These are phyloP conservation scores for Vicia faba DNA, from an alignment of 306 rosid species.

Conservation along the genomic window DNA sequence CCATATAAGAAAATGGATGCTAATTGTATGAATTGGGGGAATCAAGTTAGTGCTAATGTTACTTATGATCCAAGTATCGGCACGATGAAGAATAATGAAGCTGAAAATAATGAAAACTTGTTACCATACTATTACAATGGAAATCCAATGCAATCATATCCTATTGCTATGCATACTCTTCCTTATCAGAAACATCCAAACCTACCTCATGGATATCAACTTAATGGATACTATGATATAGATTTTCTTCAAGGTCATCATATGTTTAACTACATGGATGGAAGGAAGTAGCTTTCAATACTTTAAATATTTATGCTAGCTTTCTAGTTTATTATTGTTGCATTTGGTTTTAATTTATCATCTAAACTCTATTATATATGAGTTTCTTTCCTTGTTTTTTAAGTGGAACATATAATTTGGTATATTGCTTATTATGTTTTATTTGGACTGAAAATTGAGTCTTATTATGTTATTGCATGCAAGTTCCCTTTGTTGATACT, in stretches of 20 bases:
- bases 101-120: slow-evolving; percentile 8
- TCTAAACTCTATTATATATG: background rate
- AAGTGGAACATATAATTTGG: background rate
- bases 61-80: background rate
- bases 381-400: background rate
- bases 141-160: slow-evolving; percentile 15
- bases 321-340: background rate
- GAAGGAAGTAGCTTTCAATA: slow-evolving; percentile 16
- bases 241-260: background rate
- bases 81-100: background rate
- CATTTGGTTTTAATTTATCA: background rate
- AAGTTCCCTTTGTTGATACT: too few species aligned
- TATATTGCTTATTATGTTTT: background rate
- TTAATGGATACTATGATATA: slow-evolving; percentile 7
- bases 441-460: background rate
- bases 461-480: too few species aligned
- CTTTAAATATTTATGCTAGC: background rate
- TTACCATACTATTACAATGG: slow-evolving; percentile 17
- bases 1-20: background rate
- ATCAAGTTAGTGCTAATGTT: background rate
- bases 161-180: background rate
- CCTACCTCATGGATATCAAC: background rate
- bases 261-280: slow-evolving; percentile 19
- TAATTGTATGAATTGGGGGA: background rate
- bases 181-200: background rate